These are phyloP conservation scores for Botrytis byssoidea DNA, from an alignment of 2,329 filamentous ascomycete species.

Conservation along the genomic window DNA sequence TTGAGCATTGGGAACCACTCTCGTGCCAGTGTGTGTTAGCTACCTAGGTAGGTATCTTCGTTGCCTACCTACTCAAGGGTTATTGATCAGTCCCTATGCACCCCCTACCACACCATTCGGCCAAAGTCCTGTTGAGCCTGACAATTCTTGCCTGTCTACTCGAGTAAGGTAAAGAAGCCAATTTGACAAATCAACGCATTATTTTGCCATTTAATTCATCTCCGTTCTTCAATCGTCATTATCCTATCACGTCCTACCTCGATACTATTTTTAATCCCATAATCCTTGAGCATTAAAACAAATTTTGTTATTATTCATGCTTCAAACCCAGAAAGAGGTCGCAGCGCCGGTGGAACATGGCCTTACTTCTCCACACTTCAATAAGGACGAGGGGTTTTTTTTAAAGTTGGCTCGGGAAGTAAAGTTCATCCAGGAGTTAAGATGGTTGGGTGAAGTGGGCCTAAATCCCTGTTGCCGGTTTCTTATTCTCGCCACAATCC, in stretches of 20 bases:
- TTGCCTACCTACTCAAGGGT: neutral
- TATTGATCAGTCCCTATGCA: neutral
- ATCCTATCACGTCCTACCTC: constrained; percentile 10
- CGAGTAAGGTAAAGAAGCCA: neutral
- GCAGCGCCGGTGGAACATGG: constrained; percentile 11
- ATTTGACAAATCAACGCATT: constrained; percentile 19
- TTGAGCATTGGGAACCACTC: neutral
- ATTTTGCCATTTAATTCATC: constrained; percentile 24
- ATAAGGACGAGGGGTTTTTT: constrained; percentile 6
- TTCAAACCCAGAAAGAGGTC: constrained; percentile 19
- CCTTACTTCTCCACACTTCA: constrained; percentile 19
- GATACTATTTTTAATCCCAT: constrained; percentile 21
- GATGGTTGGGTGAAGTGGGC: constrained; percentile 18
- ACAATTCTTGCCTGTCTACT: neutral
- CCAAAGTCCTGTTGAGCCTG: neutral
- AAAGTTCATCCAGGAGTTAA: constrained; percentile 23
- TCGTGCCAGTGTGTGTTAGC: neutral
- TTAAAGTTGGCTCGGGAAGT: constrained; percentile 4
- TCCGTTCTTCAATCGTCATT: constrained; percentile 16
- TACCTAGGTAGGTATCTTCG: neutral
- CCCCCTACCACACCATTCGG: neutral
- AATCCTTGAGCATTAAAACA: constrained; percentile 23
- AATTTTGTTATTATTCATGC: constrained; percentile 21
- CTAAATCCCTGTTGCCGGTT: constrained; percentile 11
- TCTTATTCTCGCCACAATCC: constrained; percentile 18